A percentile compares a stretch with the other conserved stretches of the same genome.
phyloP scores from a whole-genome alignment of 495 filamentous ascomycete species.

The Podospora comata region DNA sequence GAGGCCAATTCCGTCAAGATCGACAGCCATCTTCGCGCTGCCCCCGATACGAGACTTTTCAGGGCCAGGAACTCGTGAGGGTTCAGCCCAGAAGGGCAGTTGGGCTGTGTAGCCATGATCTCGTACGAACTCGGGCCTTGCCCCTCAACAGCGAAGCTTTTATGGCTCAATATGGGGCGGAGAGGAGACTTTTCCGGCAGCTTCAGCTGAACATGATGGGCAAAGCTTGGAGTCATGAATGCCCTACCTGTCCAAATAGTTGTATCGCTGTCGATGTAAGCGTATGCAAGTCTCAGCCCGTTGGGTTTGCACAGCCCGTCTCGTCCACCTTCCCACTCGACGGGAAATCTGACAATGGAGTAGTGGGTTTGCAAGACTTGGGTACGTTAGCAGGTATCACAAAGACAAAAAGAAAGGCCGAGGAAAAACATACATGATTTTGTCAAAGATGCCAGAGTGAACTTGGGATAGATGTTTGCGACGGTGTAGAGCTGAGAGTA shows the following conservation, averaged over 20 bases:
- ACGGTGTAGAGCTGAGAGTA: slow-evolving; percentile 8
- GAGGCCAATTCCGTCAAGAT: slow-evolving; percentile 52
- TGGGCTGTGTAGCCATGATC: slow-evolving; percentile 51
- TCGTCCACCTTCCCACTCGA: slow-evolving; percentile 22
- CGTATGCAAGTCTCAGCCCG: slow-evolving; percentile 30
- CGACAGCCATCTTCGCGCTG: slow-evolving; percentile 44
- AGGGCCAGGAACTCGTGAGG: slow-evolving; percentile 51
- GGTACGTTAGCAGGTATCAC: not conserved
- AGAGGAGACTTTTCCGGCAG: slow-evolving; percentile 32
- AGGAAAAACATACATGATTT: slow-evolving; percentile 26
- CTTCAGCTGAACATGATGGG: slow-evolving; percentile 38
- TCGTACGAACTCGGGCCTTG: slow-evolving; percentile 54
- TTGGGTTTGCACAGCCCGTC: slow-evolving; percentile 33
- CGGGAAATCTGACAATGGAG: slow-evolving; percentile 22
- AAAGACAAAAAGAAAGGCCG: not conserved
- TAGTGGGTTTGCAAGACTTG: slow-evolving; percentile 36
- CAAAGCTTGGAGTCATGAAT: slow-evolving; percentile 30
- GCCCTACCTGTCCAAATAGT: slow-evolving; percentile 35
- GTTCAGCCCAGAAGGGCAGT: slow-evolving; percentile 46
- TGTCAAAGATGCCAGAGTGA: slow-evolving; percentile 33
- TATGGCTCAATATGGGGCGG: slow-evolving; percentile 16
- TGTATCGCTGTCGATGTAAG: slow-evolving; percentile 29
- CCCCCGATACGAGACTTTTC: slow-evolving; percentile 47
- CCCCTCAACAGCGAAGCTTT: slow-evolving; percentile 12
- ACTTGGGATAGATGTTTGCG: not conserved